Percentiles rank a stretch among this genome's conserved stretches.
Evolutionary conservation across 345 rosid species (phyloP).

Genomic region (Linum usitatissimum): DNA sequence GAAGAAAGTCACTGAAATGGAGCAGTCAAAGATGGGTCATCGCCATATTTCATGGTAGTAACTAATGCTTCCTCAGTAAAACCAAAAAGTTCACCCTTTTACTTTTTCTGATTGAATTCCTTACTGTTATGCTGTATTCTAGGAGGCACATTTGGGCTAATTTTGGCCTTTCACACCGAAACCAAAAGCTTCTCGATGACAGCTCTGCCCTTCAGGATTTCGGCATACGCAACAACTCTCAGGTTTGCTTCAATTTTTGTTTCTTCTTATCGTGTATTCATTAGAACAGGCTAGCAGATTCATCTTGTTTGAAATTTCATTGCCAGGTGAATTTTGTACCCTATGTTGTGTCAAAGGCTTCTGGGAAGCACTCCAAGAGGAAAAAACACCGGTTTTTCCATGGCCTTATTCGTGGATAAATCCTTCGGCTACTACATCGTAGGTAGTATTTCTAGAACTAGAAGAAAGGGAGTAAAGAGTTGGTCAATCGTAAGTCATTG

Average conservation of each 20-base stretch:
- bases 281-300: background rate
- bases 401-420: background rate
- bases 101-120: too few species aligned
- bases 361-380: slow-evolving; percentile 4
- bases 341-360: slow-evolving; percentile 43
- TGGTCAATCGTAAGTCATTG: too few species aligned
- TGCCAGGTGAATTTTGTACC: slow-evolving; percentile 52
- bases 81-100: too few species aligned
- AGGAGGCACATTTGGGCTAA: slow-evolving; percentile 89
- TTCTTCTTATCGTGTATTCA: slow-evolving; percentile 36
- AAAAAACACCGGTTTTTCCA: background rate
- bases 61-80: slow-evolving; percentile 33
- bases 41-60: slow-evolving; percentile 82
- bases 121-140: background rate
- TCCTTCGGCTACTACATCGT: too few species aligned
- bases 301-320: background rate
- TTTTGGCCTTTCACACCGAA: slow-evolving; percentile 46
- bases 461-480: too few species aligned
- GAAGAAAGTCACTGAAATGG: slow-evolving; percentile 49
- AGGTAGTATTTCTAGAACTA: too few species aligned
- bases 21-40: slow-evolving; percentile 22
- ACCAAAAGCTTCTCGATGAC: slow-evolving; percentile 69
- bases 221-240: slow-evolving; percentile 70
- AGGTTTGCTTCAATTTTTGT: slow-evolving; percentile 30
- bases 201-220: slow-evolving; percentile 44